Conservation (phyloP, 345 rosid genomes). For the Litchi chinensis region DNA sequence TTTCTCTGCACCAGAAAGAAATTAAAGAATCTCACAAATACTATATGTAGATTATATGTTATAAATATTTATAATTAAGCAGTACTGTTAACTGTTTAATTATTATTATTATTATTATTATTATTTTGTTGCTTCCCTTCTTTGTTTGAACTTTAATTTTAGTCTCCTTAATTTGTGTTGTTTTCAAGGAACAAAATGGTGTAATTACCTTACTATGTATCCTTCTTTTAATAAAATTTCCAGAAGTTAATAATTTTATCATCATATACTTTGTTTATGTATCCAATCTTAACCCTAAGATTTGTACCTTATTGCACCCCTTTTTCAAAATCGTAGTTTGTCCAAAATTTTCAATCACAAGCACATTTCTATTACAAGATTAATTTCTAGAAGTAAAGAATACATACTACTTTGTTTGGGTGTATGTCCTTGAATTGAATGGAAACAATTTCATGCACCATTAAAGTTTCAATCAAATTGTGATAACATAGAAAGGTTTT, state of each 20-base stretch:
- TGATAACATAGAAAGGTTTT: not conserved
- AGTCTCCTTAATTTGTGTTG: not conserved
- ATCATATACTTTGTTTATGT: not conserved
- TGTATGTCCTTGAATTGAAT: not conserved
- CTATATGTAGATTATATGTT: too few relatives aligned
- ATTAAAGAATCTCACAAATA: too few relatives aligned
- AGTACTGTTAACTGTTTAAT: not conserved
- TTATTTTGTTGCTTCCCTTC: not conserved
- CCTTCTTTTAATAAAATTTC: not conserved
- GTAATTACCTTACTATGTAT: not conserved
- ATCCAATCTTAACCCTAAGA: not conserved
- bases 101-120: not conserved
- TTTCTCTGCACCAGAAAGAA: too few relatives aligned
- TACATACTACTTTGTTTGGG: not conserved
- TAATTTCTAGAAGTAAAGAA: not conserved
- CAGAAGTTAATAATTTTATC: not conserved
- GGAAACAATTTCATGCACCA: not conserved
- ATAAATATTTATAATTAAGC: not conserved
- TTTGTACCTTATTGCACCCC: not conserved
- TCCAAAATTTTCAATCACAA: not conserved
- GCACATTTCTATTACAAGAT: not conserved
- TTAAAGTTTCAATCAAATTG: not conserved
- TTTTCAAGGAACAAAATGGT: not conserved
- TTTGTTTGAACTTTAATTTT: not conserved
- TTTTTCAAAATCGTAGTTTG: not conserved